A percentile compares a stretch with the other conserved stretches of the same genome.
These are phyloP conservation scores for Daldinia decipiens DNA, from an alignment of 495 filamentous ascomycete genomes.

Conservation along the genomic window DNA sequence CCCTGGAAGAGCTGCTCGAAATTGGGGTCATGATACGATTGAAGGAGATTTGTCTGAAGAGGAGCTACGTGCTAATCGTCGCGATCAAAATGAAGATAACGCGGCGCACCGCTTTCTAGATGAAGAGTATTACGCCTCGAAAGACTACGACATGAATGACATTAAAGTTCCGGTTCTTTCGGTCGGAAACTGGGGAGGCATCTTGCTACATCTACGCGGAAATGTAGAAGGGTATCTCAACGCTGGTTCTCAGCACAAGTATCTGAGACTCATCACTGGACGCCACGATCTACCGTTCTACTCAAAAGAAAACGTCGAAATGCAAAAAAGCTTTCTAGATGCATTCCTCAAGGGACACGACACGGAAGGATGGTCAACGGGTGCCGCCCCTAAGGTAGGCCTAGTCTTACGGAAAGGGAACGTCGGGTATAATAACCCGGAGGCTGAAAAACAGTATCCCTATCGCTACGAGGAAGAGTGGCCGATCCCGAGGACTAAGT, in stretches of 20 bases:
- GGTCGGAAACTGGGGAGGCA: conserved; percentile 2
- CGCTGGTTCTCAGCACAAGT: neutral
- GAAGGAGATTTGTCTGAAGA: conserved; percentile 4
- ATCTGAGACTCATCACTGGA: neutral
- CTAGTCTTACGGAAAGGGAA: neutral
- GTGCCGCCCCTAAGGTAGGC: neutral
- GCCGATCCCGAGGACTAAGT: neutral
- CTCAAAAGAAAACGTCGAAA: neutral
- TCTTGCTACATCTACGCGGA: neutral
- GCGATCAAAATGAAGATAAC: neutral
- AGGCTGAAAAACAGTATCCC: neutral
- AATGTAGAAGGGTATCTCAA: neutral
- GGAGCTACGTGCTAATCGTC: neutral
- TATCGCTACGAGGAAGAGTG: neutral
- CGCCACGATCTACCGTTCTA: neutral
- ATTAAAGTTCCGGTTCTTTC: neutral
- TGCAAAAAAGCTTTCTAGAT: neutral
- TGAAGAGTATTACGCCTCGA: neutral
- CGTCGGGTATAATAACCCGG: neutral
- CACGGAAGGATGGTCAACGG: neutral
- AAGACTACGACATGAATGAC: neutral
- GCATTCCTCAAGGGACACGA: neutral
- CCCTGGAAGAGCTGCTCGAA: neutral
- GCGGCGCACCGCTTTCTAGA: neutral
- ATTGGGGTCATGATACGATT: neutral